These are phyloP conservation scores for Symbiodinium natans DNA, from an alignment of 73 alveolate genomes.

Conservation along the genomic window DNA sequence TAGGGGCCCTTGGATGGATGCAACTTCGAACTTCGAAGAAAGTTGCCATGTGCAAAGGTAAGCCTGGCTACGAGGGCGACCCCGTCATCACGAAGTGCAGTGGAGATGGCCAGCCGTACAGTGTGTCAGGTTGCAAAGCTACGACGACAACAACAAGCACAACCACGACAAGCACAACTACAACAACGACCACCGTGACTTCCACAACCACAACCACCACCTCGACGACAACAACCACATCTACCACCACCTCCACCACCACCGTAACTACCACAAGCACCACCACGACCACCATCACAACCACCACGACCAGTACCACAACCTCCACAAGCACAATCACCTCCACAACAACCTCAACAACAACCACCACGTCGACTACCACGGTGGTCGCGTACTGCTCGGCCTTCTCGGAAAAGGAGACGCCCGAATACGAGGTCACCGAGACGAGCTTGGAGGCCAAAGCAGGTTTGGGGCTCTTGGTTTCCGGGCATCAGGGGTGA, in stretches of 20 bases:
- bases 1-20: background rate
- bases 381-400: too few relatives aligned
- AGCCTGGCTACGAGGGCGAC: constrained; percentile 40
- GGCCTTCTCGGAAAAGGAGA: too few relatives aligned
- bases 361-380: too few relatives aligned
- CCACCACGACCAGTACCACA: background rate
- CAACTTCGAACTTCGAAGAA: background rate
- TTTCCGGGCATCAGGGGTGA: too few relatives aligned
- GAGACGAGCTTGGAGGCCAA: too few relatives aligned
- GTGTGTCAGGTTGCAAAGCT: constrained; percentile 19
- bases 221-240: background rate
- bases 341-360: background rate
- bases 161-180: constrained; percentile 28
- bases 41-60: background rate
- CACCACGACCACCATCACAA: background rate
- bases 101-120: constrained; percentile 23
- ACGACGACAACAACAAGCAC: constrained; percentile 20
- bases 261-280: constrained; percentile 23
- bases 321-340: background rate
- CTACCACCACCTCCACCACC: background rate
- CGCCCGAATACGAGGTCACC: too few relatives aligned
- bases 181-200: constrained; percentile 11
- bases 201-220: constrained; percentile 12
- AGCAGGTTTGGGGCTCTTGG: too few relatives aligned
- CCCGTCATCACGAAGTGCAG: constrained; percentile 27